Conservation (phyloP, 805 yeast species). For the Myxozyma neotropica region DNA sequence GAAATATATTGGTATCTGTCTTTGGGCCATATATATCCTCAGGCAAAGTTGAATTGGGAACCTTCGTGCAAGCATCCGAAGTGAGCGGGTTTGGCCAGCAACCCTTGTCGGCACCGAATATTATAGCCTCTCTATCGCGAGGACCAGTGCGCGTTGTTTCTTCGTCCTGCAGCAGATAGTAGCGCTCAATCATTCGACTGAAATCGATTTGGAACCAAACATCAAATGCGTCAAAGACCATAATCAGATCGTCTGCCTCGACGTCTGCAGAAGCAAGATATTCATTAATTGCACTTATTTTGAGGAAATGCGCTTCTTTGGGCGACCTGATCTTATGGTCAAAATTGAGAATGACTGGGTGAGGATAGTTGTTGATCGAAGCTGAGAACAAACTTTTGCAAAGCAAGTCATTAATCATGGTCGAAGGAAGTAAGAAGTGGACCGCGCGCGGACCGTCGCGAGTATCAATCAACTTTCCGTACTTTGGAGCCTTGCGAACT, state of each 20-base stretch:
- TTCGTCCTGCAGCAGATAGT: constrained; percentile 4
- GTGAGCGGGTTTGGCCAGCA: constrained; percentile 23
- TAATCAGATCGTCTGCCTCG: constrained; percentile 17
- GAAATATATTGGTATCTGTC: constrained; percentile 8
- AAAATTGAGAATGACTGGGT: constrained; percentile 24
- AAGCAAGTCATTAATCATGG: constrained; percentile 5
- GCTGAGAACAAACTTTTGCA: constrained; percentile 24
- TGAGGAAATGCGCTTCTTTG: constrained; percentile 26
- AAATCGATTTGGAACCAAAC: constrained; percentile 31
- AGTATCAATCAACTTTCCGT: constrained; percentile 7
- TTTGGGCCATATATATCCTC: constrained; percentile 16
- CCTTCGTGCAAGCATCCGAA: constrained; percentile 12
- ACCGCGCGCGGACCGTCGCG: constrained; percentile 6
- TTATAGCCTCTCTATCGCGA: neutral
- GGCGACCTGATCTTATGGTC: constrained; percentile 1
- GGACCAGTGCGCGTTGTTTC: neutral
- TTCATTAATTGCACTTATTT: constrained; percentile 25
- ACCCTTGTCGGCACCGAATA: constrained; percentile 25
- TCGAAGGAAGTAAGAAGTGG: constrained; percentile 9
- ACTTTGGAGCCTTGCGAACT: neutral
- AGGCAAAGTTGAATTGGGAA: constrained; percentile 18
- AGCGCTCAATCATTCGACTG: constrained; percentile 13
- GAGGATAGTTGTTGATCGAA: constrained; percentile 27
- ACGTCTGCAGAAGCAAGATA: constrained; percentile 13
- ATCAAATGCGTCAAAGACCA: constrained; percentile 31